Base-by-base conservation (phyloP, 2,329 filamentous ascomycete species). In the Talaromyces marneffei region DNA sequence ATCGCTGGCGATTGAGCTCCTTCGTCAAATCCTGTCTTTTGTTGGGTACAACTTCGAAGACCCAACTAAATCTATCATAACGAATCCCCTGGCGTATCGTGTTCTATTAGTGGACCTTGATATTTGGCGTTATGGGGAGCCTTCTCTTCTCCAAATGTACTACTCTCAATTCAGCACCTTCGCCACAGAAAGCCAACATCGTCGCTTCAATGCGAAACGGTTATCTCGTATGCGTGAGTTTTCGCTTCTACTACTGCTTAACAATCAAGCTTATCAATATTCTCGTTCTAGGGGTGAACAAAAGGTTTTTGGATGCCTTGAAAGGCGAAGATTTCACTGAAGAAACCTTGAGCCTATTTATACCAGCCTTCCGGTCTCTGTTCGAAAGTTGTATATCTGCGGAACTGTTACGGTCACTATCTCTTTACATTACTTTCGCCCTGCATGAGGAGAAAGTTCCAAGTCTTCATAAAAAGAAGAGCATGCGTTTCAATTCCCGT, bases 11-110 rank as follows among this genome's bases (percentile, higher is more conserved):
- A 72, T 79, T 56, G 75, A 89, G 65, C 79, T 97, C 8, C 81
- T 99, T 5, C 87, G 86, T 61, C 79, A 93, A 25, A 85, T 96
- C 3, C 82, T 99, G 18, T 83, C 84, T 7, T 99, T 97, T 72
- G 87, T 97, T 62, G 94, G 94, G 2, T 97, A 96, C 74, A 87
- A 92, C 64, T 87, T 88, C 65, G 79, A 84, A n/a, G 82, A 87
- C 35, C 90, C 92, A 0, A 85, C 91, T 62, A 88, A 93, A 62
- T 97, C 93, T 1, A 90, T 97, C 68, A 95, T 99, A 71, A 90
- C 96, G 67, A 99, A 99, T 68, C 93, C 94, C 0, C 82, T 99
- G 64, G 94, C 93, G 3, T 99, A 97, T 75, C 87, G 94, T 50
- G 88, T 96, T 35, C 80, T 99, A 18, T 82, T 99, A 29, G 90